Evolutionary conservation across 1,139 yeast genomes (phyloP), one percentile per base, ranked within the genome.

Genomic region (Hemisphaericaspora subhashii): DNA sequence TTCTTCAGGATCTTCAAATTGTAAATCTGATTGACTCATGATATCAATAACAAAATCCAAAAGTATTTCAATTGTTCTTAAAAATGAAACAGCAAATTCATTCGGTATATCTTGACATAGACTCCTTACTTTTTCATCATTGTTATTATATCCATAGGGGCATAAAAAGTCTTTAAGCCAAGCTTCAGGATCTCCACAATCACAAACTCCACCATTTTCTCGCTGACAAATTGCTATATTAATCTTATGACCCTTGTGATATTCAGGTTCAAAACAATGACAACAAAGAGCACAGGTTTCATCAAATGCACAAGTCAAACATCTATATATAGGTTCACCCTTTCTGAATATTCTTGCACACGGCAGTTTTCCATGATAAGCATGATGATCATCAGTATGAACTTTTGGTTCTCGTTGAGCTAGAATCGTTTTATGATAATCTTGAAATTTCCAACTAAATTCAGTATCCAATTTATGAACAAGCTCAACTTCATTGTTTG

Each of bases 261-360:
- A 72, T 4, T 78, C 81, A 3, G 81, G 80, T 40, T 81, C 79
- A 61, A 72, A 92, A 57, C 98, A 92, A 47, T 75, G 69, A 7
- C 83, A 75, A 56, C 98, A 92, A 18, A 92, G 64, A 0, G 92
- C 96, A 62, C 95, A 86, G 0, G 95, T 83, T 37, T 86, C 95
- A 55, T 87, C 96, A 38, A 76, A 74, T 0, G 89, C 92, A 61
- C 96, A 88, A 0, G 95, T 86, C 33, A 70, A 77, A 55, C 96
- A 88, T 33, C 94, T 68, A 55, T 85, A 86, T 3, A 89, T 84
- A 0, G 95, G 92, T 53, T 88, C 96, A n/a, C 96, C 96, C 39
- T 81, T 78, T 33, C 79, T 70, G 52, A 88, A 85, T 38, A 83
- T 80, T 25, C 85, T 68, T 2, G 89, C 86, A 60, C 96, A 88